Base-by-base conservation (phyloP, 352 stramenopile species). In the Pythium sukuiense region DNA sequence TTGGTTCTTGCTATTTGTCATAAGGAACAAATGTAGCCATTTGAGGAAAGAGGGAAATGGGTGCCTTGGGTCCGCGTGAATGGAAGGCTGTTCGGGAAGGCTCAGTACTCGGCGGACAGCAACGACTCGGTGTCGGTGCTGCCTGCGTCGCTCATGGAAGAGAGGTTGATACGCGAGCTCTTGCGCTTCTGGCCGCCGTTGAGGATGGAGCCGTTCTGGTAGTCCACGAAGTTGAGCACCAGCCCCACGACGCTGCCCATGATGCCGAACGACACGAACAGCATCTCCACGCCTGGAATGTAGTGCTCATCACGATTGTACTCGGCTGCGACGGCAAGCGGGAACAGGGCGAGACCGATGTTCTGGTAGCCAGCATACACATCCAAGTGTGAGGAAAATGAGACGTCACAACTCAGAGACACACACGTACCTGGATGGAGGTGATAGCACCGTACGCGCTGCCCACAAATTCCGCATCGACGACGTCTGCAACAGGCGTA, bases 361-460 rank as follows among this genome's bases (percentile, higher is more conserved):
- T 95, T 95, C 83, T 95, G 32, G 6, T 27, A 29, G 14, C 32
- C 3, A 8, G 8, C 32, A 35, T 35, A 35, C 32, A 8, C 32
- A 35, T 3, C 32, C 32, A 8, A 35, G 8, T 35, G 32, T 35
- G 32, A 35, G 4, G 32, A 35, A 35, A 3, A 35, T 8, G 32
- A 35, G 32, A 35, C 32, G 8, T 35, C 32, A 35, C 32, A 35
- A 35, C 32, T n/a, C n/a, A n/a, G n/a, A n/a, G 32, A 8, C 32
- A 35, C 27, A 3, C 6, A 48, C 72, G n/a, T 49, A 92, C 86
- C 72, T 95, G 93, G 35, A 98, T 95, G n/a, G 90, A 93, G 30
- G 91, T 97, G 65, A 98, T 96, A 8, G 96, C 81, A 27, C 95
- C 95, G 72, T 97, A 98, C 4, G 92, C 95, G 52, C 88, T 97